Percentiles rank a stretch among this genome's conserved stretches.
Evolutionary conservation across 2,329 filamentous ascomycete genomes (phyloP).

Genomic region (Tolypocladium tundrense): DNA sequence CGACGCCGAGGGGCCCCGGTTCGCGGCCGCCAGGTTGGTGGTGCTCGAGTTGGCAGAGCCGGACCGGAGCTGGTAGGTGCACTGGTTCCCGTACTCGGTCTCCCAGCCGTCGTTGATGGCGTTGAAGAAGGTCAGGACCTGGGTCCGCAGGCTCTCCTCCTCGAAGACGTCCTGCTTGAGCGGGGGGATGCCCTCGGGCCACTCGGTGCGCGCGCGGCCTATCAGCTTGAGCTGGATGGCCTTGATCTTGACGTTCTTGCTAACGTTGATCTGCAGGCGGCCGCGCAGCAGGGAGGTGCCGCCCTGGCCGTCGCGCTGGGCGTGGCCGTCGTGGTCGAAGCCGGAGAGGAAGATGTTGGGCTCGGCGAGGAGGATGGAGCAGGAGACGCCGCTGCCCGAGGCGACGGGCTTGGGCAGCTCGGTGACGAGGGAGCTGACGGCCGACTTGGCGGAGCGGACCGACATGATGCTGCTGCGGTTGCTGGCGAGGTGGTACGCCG

Average conservation of each 20-base stretch:
- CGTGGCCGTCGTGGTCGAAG: conserved; percentile 60
- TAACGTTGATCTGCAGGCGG: conserved; percentile 68
- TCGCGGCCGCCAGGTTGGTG: conserved; percentile 17
- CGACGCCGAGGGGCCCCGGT: conserved; percentile 10
- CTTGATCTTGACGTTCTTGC: conserved; percentile 89
- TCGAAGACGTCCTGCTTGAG: conserved; percentile 76
- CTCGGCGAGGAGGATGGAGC: conserved; percentile 66
- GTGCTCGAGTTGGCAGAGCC: conserved; percentile 23
- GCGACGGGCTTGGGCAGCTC: conserved; percentile 65
- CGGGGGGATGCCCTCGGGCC: conserved; percentile 92
- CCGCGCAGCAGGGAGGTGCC: conserved; percentile 80
- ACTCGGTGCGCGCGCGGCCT: conserved; percentile 80
- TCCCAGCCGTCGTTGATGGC: conserved; percentile 53
- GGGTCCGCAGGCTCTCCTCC: conserved; percentile 75
- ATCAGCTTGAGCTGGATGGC: conserved; percentile 78
- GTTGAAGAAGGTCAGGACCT: conserved; percentile 90
- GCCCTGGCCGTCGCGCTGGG: conserved; percentile 40
- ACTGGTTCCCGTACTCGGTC: conserved; percentile 53
- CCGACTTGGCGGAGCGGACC: conserved; percentile 38
- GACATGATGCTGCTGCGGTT: conserved; percentile 42
- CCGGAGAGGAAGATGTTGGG: conserved; percentile 72
- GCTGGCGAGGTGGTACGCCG: conserved; percentile 15
- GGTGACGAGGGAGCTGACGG: conserved; percentile 39
- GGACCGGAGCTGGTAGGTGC: conserved; percentile 40
- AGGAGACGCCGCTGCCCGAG: conserved; percentile 63